Evolutionary conservation across 75 land plant genomes (phyloP).

Genomic region (Cunninghamia lanceolata): DNA sequence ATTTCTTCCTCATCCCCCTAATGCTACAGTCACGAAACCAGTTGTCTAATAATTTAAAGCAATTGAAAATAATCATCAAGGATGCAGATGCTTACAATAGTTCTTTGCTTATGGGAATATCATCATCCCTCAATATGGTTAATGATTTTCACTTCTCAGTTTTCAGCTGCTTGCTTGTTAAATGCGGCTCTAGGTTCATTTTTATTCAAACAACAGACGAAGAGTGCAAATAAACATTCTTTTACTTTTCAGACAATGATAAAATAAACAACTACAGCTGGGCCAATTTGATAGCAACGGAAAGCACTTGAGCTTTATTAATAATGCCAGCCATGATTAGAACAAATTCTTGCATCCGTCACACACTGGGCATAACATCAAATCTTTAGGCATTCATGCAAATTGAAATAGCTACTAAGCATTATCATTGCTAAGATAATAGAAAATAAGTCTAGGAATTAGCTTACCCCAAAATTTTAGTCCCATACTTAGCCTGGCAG

Average conservation of each 20-base stretch:
- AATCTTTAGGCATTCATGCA: neutral
- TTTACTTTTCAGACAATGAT: neutral
- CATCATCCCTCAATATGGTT: neutral
- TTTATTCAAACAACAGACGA: too few species aligned
- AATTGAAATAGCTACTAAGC: neutral
- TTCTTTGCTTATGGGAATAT: neutral
- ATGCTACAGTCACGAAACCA: neutral
- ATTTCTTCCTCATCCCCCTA: too few species aligned
- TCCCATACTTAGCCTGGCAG: neutral
- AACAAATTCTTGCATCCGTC: neutral
- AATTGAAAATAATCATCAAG: neutral
- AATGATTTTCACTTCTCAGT: neutral
- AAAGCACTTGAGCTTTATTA: neutral
- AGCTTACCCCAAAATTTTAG: neutral
- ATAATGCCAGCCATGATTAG: neutral
- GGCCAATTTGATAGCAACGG: neutral
- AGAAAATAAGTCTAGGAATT: neutral
- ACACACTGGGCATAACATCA: neutral
- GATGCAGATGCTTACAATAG: neutral
- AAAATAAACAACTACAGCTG: neutral
- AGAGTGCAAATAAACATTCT: neutral
- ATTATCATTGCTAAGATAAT: neutral
- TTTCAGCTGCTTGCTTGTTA: neutral
- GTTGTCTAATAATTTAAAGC: neutral
- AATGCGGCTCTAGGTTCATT: neutral